These are phyloP conservation scores for Wickerhamiella spandovensis DNA, from an alignment of 805 yeast species.

Conservation along the genomic window DNA sequence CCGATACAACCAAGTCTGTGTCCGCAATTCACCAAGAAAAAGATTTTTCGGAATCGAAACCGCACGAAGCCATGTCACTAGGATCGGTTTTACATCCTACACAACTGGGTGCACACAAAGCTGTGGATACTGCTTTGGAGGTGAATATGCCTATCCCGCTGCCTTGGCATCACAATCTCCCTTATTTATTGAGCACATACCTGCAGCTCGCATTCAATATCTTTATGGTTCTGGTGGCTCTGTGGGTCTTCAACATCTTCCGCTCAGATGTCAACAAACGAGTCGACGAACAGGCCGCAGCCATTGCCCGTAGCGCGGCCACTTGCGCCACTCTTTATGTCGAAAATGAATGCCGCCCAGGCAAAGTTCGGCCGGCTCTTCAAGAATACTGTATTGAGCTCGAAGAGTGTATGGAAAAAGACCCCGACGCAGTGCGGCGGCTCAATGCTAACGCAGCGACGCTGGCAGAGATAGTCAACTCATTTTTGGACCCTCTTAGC, in stretches of 20 bases:
- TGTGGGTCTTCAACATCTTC: constrained; percentile 40
- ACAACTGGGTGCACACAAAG: constrained; percentile 15
- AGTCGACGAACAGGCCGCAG: constrained; percentile 41
- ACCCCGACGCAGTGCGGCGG: constrained; percentile 48
- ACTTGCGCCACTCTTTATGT: constrained; percentile 54
- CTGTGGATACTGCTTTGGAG: constrained; percentile 7
- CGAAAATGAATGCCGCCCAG: constrained; percentile 48
- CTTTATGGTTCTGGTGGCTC: constrained; percentile 32
- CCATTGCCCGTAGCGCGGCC: constrained; percentile 45
- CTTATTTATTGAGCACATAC: constrained; percentile 48
- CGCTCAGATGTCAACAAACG: constrained; percentile 55
- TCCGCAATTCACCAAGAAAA: too few relatives aligned
- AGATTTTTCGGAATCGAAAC: too few relatives aligned
- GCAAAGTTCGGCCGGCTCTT: constrained; percentile 60
- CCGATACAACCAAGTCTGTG: too few relatives aligned
- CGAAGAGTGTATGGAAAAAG: constrained; percentile 69
- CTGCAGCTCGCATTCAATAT: constrained; percentile 50
- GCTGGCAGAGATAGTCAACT: constrained; percentile 63
- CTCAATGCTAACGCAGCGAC: constrained; percentile 64
- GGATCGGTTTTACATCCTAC: constrained; percentile 11
- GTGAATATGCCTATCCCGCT: constrained; percentile 20
- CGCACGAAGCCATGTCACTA: neutral
- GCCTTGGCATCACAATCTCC: constrained; percentile 25
- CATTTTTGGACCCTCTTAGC: constrained; percentile 54
- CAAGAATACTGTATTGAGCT: constrained; percentile 54